Base-by-base conservation (phyloP, 169 alveolate genomes). In the Eimeria praecox region DNA sequence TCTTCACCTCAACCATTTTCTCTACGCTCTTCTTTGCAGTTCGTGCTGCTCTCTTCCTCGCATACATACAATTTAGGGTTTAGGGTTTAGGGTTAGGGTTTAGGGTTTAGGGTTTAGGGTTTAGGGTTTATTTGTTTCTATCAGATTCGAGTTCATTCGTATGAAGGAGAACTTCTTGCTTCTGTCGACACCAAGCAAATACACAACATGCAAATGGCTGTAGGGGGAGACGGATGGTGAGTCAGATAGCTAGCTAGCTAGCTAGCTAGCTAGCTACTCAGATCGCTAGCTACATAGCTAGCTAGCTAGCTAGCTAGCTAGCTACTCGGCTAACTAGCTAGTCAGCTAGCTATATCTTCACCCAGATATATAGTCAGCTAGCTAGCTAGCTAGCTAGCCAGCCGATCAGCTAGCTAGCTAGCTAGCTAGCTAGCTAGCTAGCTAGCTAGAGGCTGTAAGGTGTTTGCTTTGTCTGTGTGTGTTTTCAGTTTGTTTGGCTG, bases 191-290 rank as follows among this genome's bases (percentile, higher is more conserved):
- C 89, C 66, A 78, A 78, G 24, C 89, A 78, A 44, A 56, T 78
- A 18, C 89, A 24, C 33, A 78, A 78, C 89, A 35, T 78, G 27
- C 89, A 78, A 42, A 59, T 78, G 33, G 9, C 89, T 64, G 89
- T 78, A 30, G 42, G 89, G 38, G 89, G 64, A 30, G 89, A 78
- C 64, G 89, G 89, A n/a, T 78, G 89, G 89, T 78, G 38, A 5
- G 89, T 40, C 52, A 9, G 12, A 8, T 16, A 18, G 56, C 56
- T 49, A 49, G 56, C 56, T 49, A 49, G 56, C 56, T 49, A 49
- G 56, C 56, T 49, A 49, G 56, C 56, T 49, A 49, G 20, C 56
- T 49, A 49, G 12, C 56, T 12, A 49, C 12, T 12, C 5, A 49
- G 56, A 5, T 49, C 5, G 56, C 56, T 49, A 49, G 56, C 56